Evolutionary conservation across 208 protist species (phyloP).

Genomic region (Plasmodiophora brassicae): DNA sequence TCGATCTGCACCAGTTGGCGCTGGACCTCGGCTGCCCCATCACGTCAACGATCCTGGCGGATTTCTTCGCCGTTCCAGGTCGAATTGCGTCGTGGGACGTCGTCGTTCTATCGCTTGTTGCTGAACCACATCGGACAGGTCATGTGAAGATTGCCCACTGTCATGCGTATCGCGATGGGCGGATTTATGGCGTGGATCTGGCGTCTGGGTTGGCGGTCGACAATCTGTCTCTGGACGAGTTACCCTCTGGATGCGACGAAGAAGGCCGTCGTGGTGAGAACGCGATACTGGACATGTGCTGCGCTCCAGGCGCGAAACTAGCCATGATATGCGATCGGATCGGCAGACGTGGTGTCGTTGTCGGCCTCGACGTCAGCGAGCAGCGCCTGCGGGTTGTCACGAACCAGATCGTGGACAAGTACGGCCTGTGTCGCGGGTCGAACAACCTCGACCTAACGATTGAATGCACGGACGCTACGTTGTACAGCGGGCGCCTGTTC

Average conservation of each 20-base stretch:
- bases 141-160: neutral
- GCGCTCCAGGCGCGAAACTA: constrained; percentile 54
- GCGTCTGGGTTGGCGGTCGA: neutral
- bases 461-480: neutral
- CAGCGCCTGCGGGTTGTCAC: neutral
- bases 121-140: no score
- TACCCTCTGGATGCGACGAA: no score
- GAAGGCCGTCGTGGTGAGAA: no score
- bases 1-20: neutral
- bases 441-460: neutral
- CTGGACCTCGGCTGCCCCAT: neutral
- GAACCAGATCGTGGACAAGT: neutral
- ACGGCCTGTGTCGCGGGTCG: neutral
- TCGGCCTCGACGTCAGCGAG: constrained; percentile 11
- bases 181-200: constrained; percentile 5
- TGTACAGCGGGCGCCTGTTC: neutral
- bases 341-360: neutral
- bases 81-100: no score
- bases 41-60: neutral
- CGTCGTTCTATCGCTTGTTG: no score
- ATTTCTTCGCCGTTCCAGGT: neutral
- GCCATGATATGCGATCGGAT: constrained; percentile 44
- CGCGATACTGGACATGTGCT: constrained; percentile 49
- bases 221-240: neutral
- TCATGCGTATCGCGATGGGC: neutral